Conservation (phyloP, 2,329 filamentous ascomycete genomes). For the Alternaria sp. region DNA sequence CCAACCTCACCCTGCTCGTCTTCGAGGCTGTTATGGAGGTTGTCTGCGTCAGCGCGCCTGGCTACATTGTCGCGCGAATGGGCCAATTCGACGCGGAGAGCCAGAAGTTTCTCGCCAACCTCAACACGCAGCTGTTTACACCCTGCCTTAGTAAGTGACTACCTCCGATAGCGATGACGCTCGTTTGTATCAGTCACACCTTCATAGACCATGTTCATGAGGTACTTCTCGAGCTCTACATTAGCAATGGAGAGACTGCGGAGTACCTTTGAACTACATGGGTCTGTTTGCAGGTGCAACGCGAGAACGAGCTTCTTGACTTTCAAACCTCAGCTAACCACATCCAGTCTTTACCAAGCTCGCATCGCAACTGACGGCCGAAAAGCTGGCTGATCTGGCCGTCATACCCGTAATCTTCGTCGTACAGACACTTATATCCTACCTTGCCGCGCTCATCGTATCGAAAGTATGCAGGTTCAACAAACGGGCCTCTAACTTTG, state of each 20-base stretch:
- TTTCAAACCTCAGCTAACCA: slow-evolving; percentile 8
- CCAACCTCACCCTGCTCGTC: slow-evolving; percentile 77
- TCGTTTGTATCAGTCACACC: background rate
- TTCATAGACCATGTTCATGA: background rate
- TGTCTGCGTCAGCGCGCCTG: slow-evolving; percentile 90
- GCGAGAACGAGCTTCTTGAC: background rate
- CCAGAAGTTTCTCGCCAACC: slow-evolving; percentile 94
- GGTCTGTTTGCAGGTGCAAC: background rate
- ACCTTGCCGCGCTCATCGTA: slow-evolving; percentile 73
- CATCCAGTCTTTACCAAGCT: slow-evolving; percentile 89
- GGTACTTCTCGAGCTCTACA: background rate
- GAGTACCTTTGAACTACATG: background rate
- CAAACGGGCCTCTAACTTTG: slow-evolving; percentile 88
- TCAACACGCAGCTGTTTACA: slow-evolving; percentile 96
- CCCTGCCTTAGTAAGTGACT: slow-evolving; percentile 80
- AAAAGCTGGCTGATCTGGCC: slow-evolving; percentile 86
- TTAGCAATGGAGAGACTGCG: background rate
- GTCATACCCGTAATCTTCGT: slow-evolving; percentile 96
- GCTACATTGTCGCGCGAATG: slow-evolving; percentile 86
- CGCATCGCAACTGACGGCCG: slow-evolving; percentile 88
- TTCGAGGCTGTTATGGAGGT: slow-evolving; percentile 96
- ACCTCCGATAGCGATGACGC: background rate
- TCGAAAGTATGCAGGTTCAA: slow-evolving; percentile 79
- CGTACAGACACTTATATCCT: slow-evolving; percentile 87
- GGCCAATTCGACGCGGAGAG: slow-evolving; percentile 95